Base-by-base conservation (phyloP, 2,329 filamentous ascomycete species). In the Stemphylium beticola region DNA sequence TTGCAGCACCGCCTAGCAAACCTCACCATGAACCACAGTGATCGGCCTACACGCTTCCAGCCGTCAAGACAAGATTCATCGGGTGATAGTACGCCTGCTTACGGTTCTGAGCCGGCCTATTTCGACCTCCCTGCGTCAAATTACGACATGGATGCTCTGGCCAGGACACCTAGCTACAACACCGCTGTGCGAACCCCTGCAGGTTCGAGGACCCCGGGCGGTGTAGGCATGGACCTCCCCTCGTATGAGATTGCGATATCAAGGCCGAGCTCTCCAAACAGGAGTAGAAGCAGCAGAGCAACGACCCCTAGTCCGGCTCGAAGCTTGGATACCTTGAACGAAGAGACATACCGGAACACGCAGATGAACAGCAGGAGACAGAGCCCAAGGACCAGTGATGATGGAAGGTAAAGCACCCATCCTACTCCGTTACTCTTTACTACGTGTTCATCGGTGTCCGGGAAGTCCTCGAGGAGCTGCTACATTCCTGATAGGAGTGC, bases 1-100 rank as follows among this genome's bases (percentile, higher is more conserved):
- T 81, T 96, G 55, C 91, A 93, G 58, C 87, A 86, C 67, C 86
- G 93, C 53, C 78, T 88, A 32, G 78, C 79, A 20, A 79, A 82
- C 56, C 79, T 88, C 49, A 68, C 68, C 51, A 62, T 74, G 53
- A 66, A 66, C n/a, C 60, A 67, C 69, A 79, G 55, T 58, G 68
- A 60, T 70, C 76, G 57, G 51, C 40, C 39, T 58, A 66, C 55
- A 59, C 64, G 55, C 61, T 71, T 56, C 66, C 62, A 51, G 45
- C 62, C 61, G 15, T 48, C 60, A 4, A 60, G 64, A 36, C 64
- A 71, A 42, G 69, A 76, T 34, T 75, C 74, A 0, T 74, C 72
- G 0, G 74, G 73, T 10, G 68, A 69, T 37, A 76, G 68, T 68
- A 71, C 73, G 33, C 65, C 66, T 52, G 76, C 59, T 61, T 74